phyloP scores from a whole-genome alignment of 441 rosid genomes.

The Pelargonium fulgidum region DNA sequence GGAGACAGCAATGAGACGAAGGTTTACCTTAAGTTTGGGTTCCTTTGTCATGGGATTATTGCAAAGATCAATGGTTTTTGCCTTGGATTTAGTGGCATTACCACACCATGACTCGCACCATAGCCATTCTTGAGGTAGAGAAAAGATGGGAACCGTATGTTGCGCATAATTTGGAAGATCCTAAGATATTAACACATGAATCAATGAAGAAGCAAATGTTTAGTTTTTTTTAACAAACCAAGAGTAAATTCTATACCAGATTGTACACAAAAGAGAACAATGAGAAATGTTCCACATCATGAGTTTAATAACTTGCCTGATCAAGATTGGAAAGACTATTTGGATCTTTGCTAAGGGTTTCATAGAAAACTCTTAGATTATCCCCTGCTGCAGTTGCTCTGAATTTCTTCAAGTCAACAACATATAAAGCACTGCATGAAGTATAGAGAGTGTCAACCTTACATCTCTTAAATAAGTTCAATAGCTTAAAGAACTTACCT shows the following conservation, averaged over 20 bases:
- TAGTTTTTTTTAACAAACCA: neutral
- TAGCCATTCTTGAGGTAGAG: constrained; percentile 94
- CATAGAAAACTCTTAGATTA: constrained; percentile 88
- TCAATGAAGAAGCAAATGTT: neutral
- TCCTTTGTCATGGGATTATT: constrained; percentile 99
- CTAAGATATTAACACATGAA: constrained; percentile 39
- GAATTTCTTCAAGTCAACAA: constrained; percentile 87
- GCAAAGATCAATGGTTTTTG: constrained; percentile 96
- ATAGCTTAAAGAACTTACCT: constrained; percentile 44
- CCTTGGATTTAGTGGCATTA: constrained; percentile 79
- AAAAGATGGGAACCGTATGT: constrained; percentile 83
- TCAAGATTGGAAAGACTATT: constrained; percentile 94
- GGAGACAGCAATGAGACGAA: neutral
- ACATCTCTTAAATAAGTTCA: neutral
- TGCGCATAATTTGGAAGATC: constrained; percentile 99
- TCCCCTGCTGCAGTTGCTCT: constrained; percentile 97
- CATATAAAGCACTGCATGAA: constrained; percentile 78
- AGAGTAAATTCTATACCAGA: neutral
- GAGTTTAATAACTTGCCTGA: constrained; percentile 44
- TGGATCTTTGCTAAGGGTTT: constrained; percentile 98
- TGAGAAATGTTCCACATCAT: neutral
- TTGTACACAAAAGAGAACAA: neutral
- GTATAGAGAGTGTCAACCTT: constrained; percentile 24
- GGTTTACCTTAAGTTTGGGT: constrained; percentile 84
- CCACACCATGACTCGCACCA: constrained; percentile 99